Percentiles rank a stretch among this genome's conserved stretches.
Evolutionary conservation across 495 filamentous ascomycete genomes (phyloP).

Genomic region (Glonium stellatum): DNA sequence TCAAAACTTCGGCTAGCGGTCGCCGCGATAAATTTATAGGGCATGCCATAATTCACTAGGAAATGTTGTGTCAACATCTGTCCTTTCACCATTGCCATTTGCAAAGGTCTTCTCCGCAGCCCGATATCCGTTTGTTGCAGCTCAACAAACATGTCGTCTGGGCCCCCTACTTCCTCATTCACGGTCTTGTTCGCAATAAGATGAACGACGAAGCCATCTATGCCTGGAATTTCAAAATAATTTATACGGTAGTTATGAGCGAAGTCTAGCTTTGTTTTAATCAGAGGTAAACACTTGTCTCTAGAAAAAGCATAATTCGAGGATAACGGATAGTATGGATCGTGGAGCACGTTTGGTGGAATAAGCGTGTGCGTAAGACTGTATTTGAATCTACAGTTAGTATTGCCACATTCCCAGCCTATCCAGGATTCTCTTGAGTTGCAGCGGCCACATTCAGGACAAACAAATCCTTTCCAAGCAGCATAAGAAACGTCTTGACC

Average conservation of each 20-base stretch:
- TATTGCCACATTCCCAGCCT: slow-evolving; percentile 55
- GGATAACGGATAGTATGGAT: slow-evolving; percentile 31
- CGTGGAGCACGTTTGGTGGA: slow-evolving; percentile 36
- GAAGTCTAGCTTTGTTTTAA: slow-evolving; percentile 36
- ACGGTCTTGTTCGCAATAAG: slow-evolving; percentile 49
- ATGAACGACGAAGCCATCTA: slow-evolving; percentile 55
- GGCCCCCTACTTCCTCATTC: slow-evolving; percentile 46
- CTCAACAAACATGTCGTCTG: slow-evolving; percentile 55
- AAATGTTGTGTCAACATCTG: slow-evolving; percentile 58
- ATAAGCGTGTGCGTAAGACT: slow-evolving; percentile 34
- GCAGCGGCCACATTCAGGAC: slow-evolving; percentile 61
- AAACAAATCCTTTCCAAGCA: slow-evolving; percentile 62
- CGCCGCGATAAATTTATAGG: slow-evolving; percentile 72
- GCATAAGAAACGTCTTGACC: slow-evolving; percentile 35
- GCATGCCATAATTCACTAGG: slow-evolving; percentile 71
- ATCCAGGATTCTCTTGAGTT: slow-evolving; percentile 55
- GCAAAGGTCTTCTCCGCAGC: slow-evolving; percentile 6
- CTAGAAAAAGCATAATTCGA: slow-evolving; percentile 14
- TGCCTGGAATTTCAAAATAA: slow-evolving; percentile 31
- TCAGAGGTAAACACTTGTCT: slow-evolving; percentile 30
- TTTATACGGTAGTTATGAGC: slow-evolving; percentile 34
- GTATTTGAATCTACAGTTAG: slow-evolving; percentile 44
- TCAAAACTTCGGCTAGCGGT: slow-evolving; percentile 58
- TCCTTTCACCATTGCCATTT: slow-evolving; percentile 19
- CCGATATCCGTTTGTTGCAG: slow-evolving; percentile 55